Evolutionary conservation across 1,139 yeast genomes (phyloP).

Genomic region (Saccharomycopsis hybrid): DNA sequence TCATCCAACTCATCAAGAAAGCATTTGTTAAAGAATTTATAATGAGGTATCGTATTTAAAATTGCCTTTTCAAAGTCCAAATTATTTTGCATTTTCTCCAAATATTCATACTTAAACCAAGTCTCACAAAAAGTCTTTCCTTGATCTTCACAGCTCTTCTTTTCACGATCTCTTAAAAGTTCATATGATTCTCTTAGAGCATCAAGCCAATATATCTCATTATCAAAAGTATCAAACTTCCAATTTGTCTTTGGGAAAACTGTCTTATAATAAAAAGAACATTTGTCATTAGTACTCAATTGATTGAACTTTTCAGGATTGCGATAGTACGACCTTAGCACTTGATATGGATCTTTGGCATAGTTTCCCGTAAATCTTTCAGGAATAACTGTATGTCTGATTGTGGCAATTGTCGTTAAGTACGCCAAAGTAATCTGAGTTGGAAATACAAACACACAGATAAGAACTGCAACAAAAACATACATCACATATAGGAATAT

Average conservation of each 20-base stretch:
- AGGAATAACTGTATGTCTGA: constrained; percentile 18
- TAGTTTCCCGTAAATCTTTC: constrained; percentile 8
- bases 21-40: constrained; percentile 19
- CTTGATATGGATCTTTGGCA: constrained; percentile 16
- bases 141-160: constrained; percentile 9
- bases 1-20: constrained; percentile 14
- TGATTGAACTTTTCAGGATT: constrained; percentile 12
- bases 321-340: constrained; percentile 15
- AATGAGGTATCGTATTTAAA: constrained; percentile 18
- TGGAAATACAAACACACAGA: constrained; percentile 7
- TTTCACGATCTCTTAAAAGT: constrained; percentile 16
- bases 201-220: constrained; percentile 18
- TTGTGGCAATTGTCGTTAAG: constrained; percentile 12
- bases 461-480: too few relatives aligned
- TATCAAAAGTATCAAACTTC: constrained; percentile 16
- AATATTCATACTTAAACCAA: constrained; percentile 18
- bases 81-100: constrained; percentile 17
- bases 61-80: constrained; percentile 17
- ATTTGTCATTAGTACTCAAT: constrained; percentile 16
- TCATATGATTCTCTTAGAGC: constrained; percentile 17
- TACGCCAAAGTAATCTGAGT: constrained; percentile 1
- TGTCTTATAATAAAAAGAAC: constrained; percentile 13
- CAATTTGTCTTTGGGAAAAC: constrained; percentile 18
- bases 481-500: too few relatives aligned
- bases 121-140: constrained; percentile 20